These are phyloP conservation scores for Kwoniella sp. DNA, from an alignment of 768 basidiomycete species.

Conservation along the genomic window DNA sequence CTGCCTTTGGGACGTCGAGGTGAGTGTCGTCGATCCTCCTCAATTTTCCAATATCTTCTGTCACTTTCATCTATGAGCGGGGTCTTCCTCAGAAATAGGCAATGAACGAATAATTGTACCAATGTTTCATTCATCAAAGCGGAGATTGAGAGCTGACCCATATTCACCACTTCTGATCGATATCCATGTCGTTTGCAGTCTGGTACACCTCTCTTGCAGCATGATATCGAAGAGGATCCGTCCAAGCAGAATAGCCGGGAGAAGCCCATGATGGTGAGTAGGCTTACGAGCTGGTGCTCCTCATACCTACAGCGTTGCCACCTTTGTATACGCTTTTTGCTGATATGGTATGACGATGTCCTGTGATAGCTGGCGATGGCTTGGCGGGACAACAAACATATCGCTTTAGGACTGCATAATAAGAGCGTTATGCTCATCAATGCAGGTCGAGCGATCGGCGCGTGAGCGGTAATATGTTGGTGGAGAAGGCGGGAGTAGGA, in stretches of 20 bases:
- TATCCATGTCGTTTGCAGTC: constrained; percentile 12
- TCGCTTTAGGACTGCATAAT: constrained; percentile 49
- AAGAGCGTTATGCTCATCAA: constrained; percentile 45
- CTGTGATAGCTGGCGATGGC: constrained; percentile 29
- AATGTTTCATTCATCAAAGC: no score
- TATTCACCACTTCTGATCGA: no score
- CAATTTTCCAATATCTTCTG: not conserved
- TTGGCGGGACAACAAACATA: constrained; percentile 51
- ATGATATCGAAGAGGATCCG: constrained; percentile 29
- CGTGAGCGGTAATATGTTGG: not conserved
- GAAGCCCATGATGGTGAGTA: constrained; percentile 40
- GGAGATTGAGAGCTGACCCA: not conserved
- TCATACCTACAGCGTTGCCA: no score
- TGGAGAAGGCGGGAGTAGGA: not conserved
- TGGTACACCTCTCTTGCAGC: constrained; percentile 24
- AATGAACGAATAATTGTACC: no score
- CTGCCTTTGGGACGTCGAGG: constrained; percentile 50
- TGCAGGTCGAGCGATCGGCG: constrained; percentile 3
- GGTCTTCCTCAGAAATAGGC: no score
- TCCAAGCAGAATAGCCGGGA: constrained; percentile 23
- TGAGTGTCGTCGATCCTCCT: no score
- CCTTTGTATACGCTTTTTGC: no score
- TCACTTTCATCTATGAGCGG: not conserved
- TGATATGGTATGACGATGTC: no score
- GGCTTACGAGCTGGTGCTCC: not conserved